Base-by-base conservation (phyloP, 768 basidiomycete genomes). In the Gyrodon lividus region DNA sequence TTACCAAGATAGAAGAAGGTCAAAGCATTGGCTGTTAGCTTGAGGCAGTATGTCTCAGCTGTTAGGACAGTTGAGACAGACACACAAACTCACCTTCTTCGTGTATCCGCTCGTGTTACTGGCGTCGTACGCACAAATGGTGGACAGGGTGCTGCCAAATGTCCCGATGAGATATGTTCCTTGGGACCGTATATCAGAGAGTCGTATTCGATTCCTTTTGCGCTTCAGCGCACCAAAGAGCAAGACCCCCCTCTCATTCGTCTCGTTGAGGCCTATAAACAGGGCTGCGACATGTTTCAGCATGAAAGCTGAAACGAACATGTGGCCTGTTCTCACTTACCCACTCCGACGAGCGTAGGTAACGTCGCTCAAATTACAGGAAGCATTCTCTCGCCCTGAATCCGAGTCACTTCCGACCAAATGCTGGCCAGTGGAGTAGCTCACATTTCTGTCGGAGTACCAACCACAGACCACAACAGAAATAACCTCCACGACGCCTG, bases 41-140 rank as follows among this genome's bases (percentile, higher is more conserved):
- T 9, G 35, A 6, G 17, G n/a, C 17, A 6, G 2, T 31, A 7
- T 33, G 16, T 51, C 35, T 46, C 22, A 51, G 22, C 7, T 22
- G n/a, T 37, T 23, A 39, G 22, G 22, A 35, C 13, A 22, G 13
- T 14, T n/a, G 28, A 8, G 17, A 31, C 26, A 26, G 22, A 16
- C 24, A 14, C 17, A 16, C 17, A 33, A 20, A 0, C 51, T 10
- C n/a, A 59, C 62, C 58, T 67, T 67, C 55, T 68, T 70, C 9
- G 63, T 67, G 16, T 59, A 53, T 0, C 61, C 58, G 5, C 58
- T 63, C n/a, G 59, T 61, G 40, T 68, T 68, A 17, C 49, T 51
- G 10, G 66, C 58, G 23, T 61, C 63, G 53, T 63, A 68, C 1
- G 60, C 60, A 44, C 67, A 66, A 42, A 63, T 56, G 1, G 61